phyloP scores from a whole-genome alignment of 805 yeast species.

The Debaryomyces castellii region DNA sequence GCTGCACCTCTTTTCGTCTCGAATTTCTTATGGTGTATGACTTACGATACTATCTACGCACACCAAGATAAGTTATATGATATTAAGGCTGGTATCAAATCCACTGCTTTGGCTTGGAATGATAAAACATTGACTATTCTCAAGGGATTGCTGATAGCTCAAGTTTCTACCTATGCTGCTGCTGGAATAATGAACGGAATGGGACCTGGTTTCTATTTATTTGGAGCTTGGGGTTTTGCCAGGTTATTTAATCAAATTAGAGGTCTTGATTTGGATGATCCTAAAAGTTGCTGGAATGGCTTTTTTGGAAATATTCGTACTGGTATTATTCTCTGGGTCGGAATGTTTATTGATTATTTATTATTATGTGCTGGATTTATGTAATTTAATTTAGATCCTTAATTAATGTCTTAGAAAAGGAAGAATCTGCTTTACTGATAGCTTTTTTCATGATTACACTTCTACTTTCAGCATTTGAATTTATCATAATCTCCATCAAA shows the following conservation, averaged over 20 bases:
- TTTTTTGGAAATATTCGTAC: constrained; percentile 77
- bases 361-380: constrained; percentile 47
- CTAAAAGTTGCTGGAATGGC: constrained; percentile 78
- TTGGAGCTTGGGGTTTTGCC: constrained; percentile 65
- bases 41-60: constrained; percentile 94
- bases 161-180: constrained; percentile 57
- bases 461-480: constrained; percentile 16
- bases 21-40: constrained; percentile 89
- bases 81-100: constrained; percentile 85
- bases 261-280: constrained; percentile 75
- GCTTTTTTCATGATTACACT: constrained; percentile 22
- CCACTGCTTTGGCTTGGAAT: constrained; percentile 96
- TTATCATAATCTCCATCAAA: constrained; percentile 18
- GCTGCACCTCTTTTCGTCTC: constrained; percentile 78
- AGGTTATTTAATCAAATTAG: constrained; percentile 68
- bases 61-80: constrained; percentile 95
- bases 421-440: constrained; percentile 28
- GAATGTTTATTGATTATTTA: constrained; percentile 65
- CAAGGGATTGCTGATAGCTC: constrained; percentile 62
- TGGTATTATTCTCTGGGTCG: constrained; percentile 65
- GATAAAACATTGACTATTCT: constrained; percentile 69
- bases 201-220: constrained; percentile 82
- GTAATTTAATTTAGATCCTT: constrained; percentile 17
- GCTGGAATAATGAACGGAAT: constrained; percentile 76
- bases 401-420: constrained; percentile 16